Percentiles rank a stretch among this genome's conserved stretches.
phyloP scores from a whole-genome alignment of 2,329 filamentous ascomycete genomes.

The Exserohilum rostratum region DNA sequence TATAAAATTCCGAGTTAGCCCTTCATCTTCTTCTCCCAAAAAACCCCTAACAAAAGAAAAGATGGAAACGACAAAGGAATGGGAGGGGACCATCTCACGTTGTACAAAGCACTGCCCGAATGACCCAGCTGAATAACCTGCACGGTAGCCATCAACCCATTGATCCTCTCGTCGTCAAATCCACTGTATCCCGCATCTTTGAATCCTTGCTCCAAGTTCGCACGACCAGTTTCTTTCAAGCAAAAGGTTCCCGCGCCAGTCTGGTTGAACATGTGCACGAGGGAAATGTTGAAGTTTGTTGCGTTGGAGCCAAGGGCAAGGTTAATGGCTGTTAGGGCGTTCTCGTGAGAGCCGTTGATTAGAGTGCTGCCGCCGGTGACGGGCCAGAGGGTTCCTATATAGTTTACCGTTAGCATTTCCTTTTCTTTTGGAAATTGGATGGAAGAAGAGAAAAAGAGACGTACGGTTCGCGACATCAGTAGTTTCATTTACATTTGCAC shows the following conservation, averaged over 20 bases:
- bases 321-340: constrained; percentile 56
- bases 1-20: constrained; percentile 23
- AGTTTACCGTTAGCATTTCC: not conserved
- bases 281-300: constrained; percentile 54
- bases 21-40: not conserved
- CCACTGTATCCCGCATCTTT: constrained; percentile 33
- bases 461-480: constrained; percentile 50
- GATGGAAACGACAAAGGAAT: too few species aligned
- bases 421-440: too few species aligned
- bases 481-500: constrained; percentile 50
- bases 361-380: constrained; percentile 51
- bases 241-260: constrained; percentile 57
- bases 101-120: constrained; percentile 53
- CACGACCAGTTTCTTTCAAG: constrained; percentile 46
- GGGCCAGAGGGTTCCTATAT: constrained; percentile 49
- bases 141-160: constrained; percentile 51
- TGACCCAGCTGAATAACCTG: constrained; percentile 54
- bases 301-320: constrained; percentile 52
- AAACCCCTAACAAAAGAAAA: not conserved
- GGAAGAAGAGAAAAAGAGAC: not conserved
- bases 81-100: constrained; percentile 32
- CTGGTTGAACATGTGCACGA: constrained; percentile 55
- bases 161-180: constrained; percentile 25
- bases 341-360: constrained; percentile 51
- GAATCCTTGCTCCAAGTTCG: constrained; percentile 31